phyloP scores from a whole-genome alignment of 129 eudicot species.

The Erigeron canadensis region DNA sequence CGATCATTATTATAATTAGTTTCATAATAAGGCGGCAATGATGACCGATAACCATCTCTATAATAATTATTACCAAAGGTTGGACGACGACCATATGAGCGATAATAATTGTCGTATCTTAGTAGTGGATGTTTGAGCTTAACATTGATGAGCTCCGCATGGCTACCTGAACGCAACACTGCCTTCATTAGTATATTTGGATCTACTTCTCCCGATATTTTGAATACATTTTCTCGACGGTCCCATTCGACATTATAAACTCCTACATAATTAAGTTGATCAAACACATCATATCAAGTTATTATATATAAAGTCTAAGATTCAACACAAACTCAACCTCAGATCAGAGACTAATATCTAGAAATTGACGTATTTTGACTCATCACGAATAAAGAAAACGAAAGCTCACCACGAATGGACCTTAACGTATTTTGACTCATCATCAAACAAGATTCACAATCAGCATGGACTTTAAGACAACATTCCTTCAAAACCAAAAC shows the following conservation, averaged over 20 bases:
- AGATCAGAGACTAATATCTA: no score
- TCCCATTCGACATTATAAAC: not conserved
- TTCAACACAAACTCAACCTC: not conserved
- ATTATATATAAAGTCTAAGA: no score
- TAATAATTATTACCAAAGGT: not conserved
- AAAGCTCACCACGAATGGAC: conserved; percentile 44
- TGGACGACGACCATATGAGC: not conserved
- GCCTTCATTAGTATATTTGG: not conserved
- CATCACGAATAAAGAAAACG: not conserved
- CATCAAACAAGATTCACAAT: conserved; percentile 50
- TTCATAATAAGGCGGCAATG: conserved; percentile 2
- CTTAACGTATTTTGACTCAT: conserved; percentile 43
- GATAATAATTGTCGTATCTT: not conserved
- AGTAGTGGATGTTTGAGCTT: not conserved
- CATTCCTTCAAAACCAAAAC: conserved; percentile 35
- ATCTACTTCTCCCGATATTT: not conserved
- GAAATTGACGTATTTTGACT: no score
- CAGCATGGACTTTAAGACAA: conserved; percentile 45
- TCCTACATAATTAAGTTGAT: conserved; percentile 11
- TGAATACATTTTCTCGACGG: not conserved
- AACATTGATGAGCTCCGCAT: not conserved
- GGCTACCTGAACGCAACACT: not conserved
- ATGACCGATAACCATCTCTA: conserved; percentile 5
- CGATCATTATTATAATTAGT: not conserved
- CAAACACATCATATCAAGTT: conserved; percentile 17